Percentiles rank a stretch among this genome's conserved stretches.
Evolutionary conservation across 164 flowering plant species (phyloP).

Genomic region (Umbilicus rupestris): DNA sequence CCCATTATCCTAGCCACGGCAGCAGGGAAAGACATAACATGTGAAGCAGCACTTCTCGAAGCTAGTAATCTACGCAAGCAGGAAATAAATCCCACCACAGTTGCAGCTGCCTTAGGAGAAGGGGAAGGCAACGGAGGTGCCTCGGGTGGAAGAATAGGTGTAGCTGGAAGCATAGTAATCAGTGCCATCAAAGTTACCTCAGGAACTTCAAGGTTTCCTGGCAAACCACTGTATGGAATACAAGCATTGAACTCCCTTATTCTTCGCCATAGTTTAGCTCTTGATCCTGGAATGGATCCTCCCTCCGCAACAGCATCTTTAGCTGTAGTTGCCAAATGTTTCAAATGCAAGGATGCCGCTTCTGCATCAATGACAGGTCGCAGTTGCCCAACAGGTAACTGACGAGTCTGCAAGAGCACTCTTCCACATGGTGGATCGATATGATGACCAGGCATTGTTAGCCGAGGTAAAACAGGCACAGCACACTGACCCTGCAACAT

Average conservation of each 20-base stretch:
- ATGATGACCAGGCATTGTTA: slow-evolving; percentile 98
- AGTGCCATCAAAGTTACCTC: slow-evolving; percentile 95
- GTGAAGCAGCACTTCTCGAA: slow-evolving; percentile 89
- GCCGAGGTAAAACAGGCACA: slow-evolving; percentile 75
- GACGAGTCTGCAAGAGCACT: slow-evolving; percentile 37
- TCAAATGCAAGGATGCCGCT: slow-evolving; percentile 75
- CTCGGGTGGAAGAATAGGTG: slow-evolving; percentile 90
- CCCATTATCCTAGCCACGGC: slow-evolving; percentile 99
- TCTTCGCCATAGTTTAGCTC: slow-evolving; percentile 97
- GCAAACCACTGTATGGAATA: slow-evolving; percentile 80
- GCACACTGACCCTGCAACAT: slow-evolving; percentile 73
- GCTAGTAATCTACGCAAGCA: slow-evolving; percentile 82
- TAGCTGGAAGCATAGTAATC: slow-evolving; percentile 94
- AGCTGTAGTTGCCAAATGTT: slow-evolving; percentile 86
- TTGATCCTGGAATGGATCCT: slow-evolving; percentile 92
- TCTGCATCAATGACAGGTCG: slow-evolving; percentile 53
- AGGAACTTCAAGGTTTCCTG: slow-evolving; percentile 76
- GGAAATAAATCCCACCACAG: slow-evolving; percentile 80
- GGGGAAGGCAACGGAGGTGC: slow-evolving; percentile 90
- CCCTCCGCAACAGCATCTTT: slow-evolving; percentile 97
- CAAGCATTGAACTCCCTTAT: slow-evolving; percentile 97
- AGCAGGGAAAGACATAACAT: slow-evolving; percentile 98
- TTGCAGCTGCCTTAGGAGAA: slow-evolving; percentile 99
- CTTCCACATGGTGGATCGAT: slow-evolving; percentile 98
- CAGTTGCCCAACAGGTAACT: slow-evolving; percentile 30